Base-by-base conservation (phyloP, 148 eudicot species). In the Vaccinium darrowii region DNA sequence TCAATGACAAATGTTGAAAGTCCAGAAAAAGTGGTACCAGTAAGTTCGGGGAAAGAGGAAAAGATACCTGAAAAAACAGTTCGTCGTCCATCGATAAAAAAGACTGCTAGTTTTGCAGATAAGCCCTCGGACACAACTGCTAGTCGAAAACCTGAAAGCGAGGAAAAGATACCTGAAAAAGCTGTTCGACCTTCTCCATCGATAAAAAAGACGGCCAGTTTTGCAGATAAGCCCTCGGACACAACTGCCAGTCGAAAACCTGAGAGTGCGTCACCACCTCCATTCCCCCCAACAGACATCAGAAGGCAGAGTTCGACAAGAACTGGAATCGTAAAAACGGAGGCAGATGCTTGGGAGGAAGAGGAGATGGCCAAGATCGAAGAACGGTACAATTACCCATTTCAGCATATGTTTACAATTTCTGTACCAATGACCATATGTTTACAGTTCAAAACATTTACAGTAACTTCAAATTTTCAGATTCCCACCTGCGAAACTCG, bases 311-410 rank as follows among this genome's bases (percentile, higher is more conserved):
- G 86, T 76, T 23, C 84, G 65, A n/a, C 50, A 84, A 67, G 16
- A 54, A 86, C 83, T 63, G 87, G 82, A 71, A 53, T 73, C 3
- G 88, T 79, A 53, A 89, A 88, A 60, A 75, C 87, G 8, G 85
- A 87, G 52, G 96, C 97, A 25, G 96, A 95, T 85, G 88, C 74
- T 78, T 94, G 99, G 99, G 96, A 95, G 84, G 90, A 85, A 84
- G 85, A 84, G 52, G 90, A 97, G 85, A 67, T 97, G 86, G 93
- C 87, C 36, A 93, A 84, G 85, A 92, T 95, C 75, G 91, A 82
- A 85, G 84, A 89, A 65, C 84, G 91, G 98, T 94, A 87, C 9
- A 43, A 43, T 81, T 58, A 2, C 21, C 18, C 33, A 49, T 50
- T 49, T 77, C 25, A n/a, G 12, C 14, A 74, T 1, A 74, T 1